Base-by-base conservation (phyloP, 2,329 filamentous ascomycete species). In the Dothiorella sarmentorum region DNA sequence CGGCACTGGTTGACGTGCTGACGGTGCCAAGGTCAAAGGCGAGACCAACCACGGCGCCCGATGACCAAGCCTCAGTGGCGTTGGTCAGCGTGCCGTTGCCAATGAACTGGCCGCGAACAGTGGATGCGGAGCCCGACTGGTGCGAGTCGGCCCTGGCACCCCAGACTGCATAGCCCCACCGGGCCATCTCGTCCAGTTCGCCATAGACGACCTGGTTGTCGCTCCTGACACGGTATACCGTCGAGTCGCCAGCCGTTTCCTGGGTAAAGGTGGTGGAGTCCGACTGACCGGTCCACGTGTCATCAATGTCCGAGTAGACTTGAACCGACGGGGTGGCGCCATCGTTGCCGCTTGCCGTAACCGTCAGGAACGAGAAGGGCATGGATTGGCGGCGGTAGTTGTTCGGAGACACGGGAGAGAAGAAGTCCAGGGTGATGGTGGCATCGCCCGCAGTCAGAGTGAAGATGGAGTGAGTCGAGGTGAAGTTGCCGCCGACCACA, bases 301-400 rank as follows among this genome's bases (percentile, higher is more conserved):
- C 73, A 61, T 78, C 76, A 26, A 78, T 76, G 60, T 75, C 73
- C 1, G 72, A 74, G 59, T 75, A 77, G 3, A 78, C 63, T 56
- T 78, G 74, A 13, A 78, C 67, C 3, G 47, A 59, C 10, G 57
- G 57, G 3, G 60, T 61, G 3, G 51, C 65, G 15, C 61, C 64
- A 17, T 62, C 61, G 4, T 61, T 62, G 2, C 59, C 64, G 4
- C 51, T 56, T 1, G 71, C 67, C 18, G 69, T 66, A 15, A 77
- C 72, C 0, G 74, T 78, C 53, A 78, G 63, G 58, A 76, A 78
- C 59, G 72, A 69, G 62, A 76, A 78, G 31, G 76, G 76, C 49
- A 77, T 68, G 7, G 74, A 77, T 57, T 78, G 76, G 15, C 76
- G 71, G 4, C 74, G 53, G 59, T 75, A 73, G 61, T 77, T 71